Base-by-base conservation (phyloP, 1,284 basidiomycete species). In the Leccinum fuscescens region DNA sequence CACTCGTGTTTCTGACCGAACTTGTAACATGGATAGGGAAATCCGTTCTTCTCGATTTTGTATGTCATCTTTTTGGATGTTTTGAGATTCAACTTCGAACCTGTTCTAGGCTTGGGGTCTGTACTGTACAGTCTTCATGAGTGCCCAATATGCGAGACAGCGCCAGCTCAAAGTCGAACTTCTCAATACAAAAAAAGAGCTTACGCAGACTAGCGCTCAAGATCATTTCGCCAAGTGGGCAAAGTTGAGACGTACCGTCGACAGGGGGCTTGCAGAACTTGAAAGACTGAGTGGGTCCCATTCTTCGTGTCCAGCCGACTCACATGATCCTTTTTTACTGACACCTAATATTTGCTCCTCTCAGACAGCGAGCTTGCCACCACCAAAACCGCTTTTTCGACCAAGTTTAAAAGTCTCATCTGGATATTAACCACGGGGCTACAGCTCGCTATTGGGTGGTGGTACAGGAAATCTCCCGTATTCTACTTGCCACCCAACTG, bases 141-240 rank as follows among this genome's bases (percentile, higher is more conserved):
- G 81, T 29, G 73, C 79, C 8, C 76, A 82, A 22, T 79, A 82
- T 22, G 68, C 80, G 37, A 79, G 81, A 64, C 90, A 93, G 71
- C 80, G 81, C 29, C 74, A 80, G 57, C 85, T 97, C 64, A 93
- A 94, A 74, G 78, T 83, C 22, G 88, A 92, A 63, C 85, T 97
- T 24, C 79, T 96, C 46, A 74, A 79, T 33, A 89, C 86, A 55
- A 96, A 96, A 78, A 85, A 91, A 42, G 92, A 98, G 73, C 84
- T 99, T 8, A 77, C 90, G 61, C 86, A 89, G 70, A 99, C 96
- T 31, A 94, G 92, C 68, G 92, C 94, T 12, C 96, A 99, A 74
- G 96, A 98, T 72, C 92, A 99, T 73, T 99, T 99, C 74, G 93
- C 96, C 15, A 98, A 95, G 78, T 99, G 97, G 97, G 96, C 96